A percentile compares a stretch with the other conserved stretches of the same genome.
Conservation (phyloP, 805 yeast genomes). For the Candida arabinofermentans region DNA sequence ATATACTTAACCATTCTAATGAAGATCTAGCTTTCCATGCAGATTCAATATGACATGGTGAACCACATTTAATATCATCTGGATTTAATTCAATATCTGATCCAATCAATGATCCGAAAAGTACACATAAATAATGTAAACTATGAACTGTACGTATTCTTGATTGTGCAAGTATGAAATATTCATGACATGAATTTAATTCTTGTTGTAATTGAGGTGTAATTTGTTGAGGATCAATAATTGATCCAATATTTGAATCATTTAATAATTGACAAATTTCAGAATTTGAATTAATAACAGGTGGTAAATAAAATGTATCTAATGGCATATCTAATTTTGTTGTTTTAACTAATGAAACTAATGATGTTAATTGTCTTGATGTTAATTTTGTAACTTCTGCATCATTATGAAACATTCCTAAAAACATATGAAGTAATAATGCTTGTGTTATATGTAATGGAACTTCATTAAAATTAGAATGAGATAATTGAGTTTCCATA, state of each 20-base stretch:
- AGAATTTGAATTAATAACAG: slow-evolving; percentile 27
- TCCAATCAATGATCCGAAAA: slow-evolving; percentile 44
- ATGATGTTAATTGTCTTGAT: slow-evolving; percentile 48
- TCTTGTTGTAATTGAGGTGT: slow-evolving; percentile 17
- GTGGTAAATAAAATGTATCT: slow-evolving; percentile 43
- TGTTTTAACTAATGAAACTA: slow-evolving; percentile 50
- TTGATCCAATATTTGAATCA: slow-evolving; percentile 1
- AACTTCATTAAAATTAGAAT: slow-evolving; percentile 48
- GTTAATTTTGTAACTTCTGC: slow-evolving; percentile 46
- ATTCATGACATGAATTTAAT: slow-evolving; percentile 42
- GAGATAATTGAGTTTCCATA: slow-evolving; percentile 47
- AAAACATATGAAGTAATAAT: slow-evolving; percentile 50
- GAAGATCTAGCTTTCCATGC: slow-evolving; percentile 54
- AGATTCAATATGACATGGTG: slow-evolving; percentile 55
- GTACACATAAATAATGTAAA: slow-evolving; percentile 45
- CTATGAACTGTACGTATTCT: slow-evolving; percentile 51
- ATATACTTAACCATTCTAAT: slow-evolving; percentile 45
- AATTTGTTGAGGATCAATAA: slow-evolving; percentile 5
- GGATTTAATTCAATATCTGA: slow-evolving; percentile 36
- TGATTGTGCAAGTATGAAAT: slow-evolving; percentile 51
- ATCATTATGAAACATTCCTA: slow-evolving; percentile 54
- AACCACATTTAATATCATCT: slow-evolving; percentile 55
- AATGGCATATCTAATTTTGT: slow-evolving; percentile 49
- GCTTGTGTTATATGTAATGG: slow-evolving; percentile 57
- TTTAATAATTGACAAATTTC: slow-evolving; percentile 11